Evolutionary conservation across 768 basidiomycete species (phyloP).

Genomic region (Panus rudis): DNA sequence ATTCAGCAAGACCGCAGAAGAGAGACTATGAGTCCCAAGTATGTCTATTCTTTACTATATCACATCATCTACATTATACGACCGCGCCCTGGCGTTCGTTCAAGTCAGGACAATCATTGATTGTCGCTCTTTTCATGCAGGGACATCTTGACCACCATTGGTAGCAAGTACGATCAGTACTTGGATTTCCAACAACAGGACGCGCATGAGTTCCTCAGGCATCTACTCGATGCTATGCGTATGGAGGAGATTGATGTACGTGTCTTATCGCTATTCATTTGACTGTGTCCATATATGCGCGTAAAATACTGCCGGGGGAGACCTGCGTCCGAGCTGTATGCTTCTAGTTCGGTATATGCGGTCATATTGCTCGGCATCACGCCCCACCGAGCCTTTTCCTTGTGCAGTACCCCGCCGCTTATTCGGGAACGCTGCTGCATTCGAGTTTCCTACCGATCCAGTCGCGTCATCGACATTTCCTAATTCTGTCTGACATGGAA

Average conservation of each 20-base stretch:
- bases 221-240: slow-evolving; percentile 83
- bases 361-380: too few species aligned
- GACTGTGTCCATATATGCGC: neutral
- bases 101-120: too few species aligned
- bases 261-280: slow-evolving; percentile 4
- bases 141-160: slow-evolving; percentile 57
- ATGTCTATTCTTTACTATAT: slow-evolving; percentile 21
- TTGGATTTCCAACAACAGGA: slow-evolving; percentile 94
- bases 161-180: slow-evolving; percentile 89
- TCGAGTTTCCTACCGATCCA: neutral
- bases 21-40: slow-evolving; percentile 63
- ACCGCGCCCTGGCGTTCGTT: neutral
- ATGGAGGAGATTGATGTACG: slow-evolving; percentile 92
- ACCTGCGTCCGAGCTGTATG: too few species aligned
- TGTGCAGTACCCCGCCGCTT: too few species aligned
- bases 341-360: too few species aligned
- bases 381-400: too few species aligned
- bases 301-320: neutral
- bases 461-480: neutral
- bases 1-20: slow-evolving; percentile 45
- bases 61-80: neutral
- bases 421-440: neutral
- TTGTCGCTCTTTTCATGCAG: slow-evolving; percentile 26
- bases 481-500: slow-evolving; percentile 3
- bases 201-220: slow-evolving; percentile 88